Evolutionary conservation across 768 basidiomycete genomes (phyloP), one percentile per base, ranked within the genome.

Genomic region (Pisolithus orientalis): DNA sequence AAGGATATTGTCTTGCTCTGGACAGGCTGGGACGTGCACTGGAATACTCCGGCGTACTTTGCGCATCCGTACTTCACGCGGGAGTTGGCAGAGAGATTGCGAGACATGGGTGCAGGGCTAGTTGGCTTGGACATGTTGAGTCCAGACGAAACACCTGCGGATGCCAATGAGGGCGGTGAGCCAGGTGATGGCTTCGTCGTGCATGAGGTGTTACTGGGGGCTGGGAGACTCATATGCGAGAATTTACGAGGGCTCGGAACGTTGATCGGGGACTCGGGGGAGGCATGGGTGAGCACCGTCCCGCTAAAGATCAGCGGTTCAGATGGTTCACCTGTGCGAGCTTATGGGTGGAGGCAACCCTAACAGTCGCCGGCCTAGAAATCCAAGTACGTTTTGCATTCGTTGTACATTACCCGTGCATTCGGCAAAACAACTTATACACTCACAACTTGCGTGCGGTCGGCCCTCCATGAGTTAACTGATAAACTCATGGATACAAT

Each of bases 261-360:
- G 44, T 60, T 87, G 31, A 52, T 58, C 5, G 34, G 14, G 14
- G 48, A 53, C 11, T 59, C 47, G 14, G 63, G 67, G 21, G 63
- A 67, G 21, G 75, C 71, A 62, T 68, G 73, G 50, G 78, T 85
- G 34, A 80, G 77, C 50, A 61, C 88, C 49, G 61, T 82, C 38
- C 86, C 86, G 0, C 61, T 90, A 47, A 80, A 72, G 24, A 50
- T 89, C n/a, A 69, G 68, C 5, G 77, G 73, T 1, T 73, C 76
- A 24, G 87, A 90, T 60, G 87, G 83, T 5, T 83, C 84, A 13
- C 87, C 87, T 1, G 70, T 86, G n/a, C 75, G 87, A 55, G 87
- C 85, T 4, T 81, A 81, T 54, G 87, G 81, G 7, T 82, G 77
- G 78, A 63, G 40, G 45, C 53, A 56, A 34, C 11, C 21, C 21